Evolutionary conservation across 2,329 filamentous ascomycete species (phyloP), one percentile per base, ranked within the genome.

Genomic region (Nothophoma quercina): DNA sequence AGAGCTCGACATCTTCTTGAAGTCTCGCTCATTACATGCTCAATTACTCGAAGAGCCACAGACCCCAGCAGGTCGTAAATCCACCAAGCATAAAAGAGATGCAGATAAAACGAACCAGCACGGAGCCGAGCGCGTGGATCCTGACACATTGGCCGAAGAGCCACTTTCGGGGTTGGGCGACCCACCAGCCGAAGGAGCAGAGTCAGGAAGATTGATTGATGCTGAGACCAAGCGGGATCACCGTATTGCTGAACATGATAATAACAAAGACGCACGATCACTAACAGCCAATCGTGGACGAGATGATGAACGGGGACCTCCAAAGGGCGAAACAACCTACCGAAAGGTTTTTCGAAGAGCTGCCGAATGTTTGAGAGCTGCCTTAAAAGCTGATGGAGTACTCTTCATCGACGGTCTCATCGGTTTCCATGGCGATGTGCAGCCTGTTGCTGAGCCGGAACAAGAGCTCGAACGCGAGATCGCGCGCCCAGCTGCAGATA

Each of bases 351-450:
- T 63, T 38, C 40, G 47, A 36, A 55, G 51, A 23, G 58, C 60
- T 8, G 58, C 60, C 1, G 16, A 54, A 29, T 57, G 50, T 32
- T 33, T 63, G 19, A 51, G 46, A 16, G 26, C 32, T 33, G 58
- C 52, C 7, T 29, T 61, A 9, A 21, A 56, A 25, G 46, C 48
- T n/a, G 58, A 61, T 29, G 53, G 58, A n/a, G 58, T 57, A 4
- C 2, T 59, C 10, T 63, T 64, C 28, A 18, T 51, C 9, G 59
- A 63, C 35, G 59, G 61, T 13, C 34, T 62, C 6, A 43, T 59
- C 21, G 59, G 57, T 1, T 56, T 45, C 10, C 58, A 64, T 30
- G 59, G 61, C 7, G 48, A 39, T 5, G 28, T 44, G 5, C 50
- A 56, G 19, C 52, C 57, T 19, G 42, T 49, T 23, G 34, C 59